Conservation (phyloP, 2,329 filamentous ascomycete genomes). For the Penicillium sp. region DNA sequence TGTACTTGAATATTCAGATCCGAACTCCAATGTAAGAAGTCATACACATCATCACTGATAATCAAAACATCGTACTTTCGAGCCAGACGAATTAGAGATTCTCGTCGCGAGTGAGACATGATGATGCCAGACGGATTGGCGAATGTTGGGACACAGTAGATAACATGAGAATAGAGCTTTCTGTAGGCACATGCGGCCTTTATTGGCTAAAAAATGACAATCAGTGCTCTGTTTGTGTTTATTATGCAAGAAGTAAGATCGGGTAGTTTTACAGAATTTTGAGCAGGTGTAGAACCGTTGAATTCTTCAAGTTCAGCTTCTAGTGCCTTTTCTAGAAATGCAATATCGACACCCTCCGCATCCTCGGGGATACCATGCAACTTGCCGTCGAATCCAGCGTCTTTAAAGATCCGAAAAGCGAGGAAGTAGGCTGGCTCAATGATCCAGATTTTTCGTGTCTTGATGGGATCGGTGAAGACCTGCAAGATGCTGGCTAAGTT, state of each 20-base stretch:
- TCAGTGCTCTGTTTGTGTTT: too few species aligned
- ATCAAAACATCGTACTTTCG: constrained; percentile 74
- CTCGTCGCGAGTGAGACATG: constrained; percentile 49
- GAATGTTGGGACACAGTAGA: constrained; percentile 23
- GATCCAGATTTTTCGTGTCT: constrained; percentile 73
- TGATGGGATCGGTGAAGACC: constrained; percentile 73
- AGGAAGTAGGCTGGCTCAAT: constrained; percentile 79
- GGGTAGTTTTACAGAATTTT: too few species aligned
- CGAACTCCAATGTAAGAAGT: constrained; percentile 72
- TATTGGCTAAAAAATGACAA: too few species aligned
- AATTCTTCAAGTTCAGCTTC: constrained; percentile 45
- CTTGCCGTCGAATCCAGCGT: constrained; percentile 68
- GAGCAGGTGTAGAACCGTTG: constrained; percentile 34
- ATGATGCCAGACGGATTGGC: constrained; percentile 22
- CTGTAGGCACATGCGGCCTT: neutral
- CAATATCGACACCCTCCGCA: constrained; percentile 71
- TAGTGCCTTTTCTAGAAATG: constrained; percentile 47
- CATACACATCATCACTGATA: constrained; percentile 86
- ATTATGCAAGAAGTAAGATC: too few species aligned
- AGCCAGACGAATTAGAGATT: constrained; percentile 68
- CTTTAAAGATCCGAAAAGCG: constrained; percentile 75
- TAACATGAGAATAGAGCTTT: constrained; percentile 22
- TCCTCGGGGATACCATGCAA: constrained; percentile 70
- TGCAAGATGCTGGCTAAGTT: constrained; percentile 73
- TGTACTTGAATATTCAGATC: constrained; percentile 31